Evolutionary conservation across 805 yeast genomes (phyloP).

Genomic region (Ogataea zsoltii): DNA sequence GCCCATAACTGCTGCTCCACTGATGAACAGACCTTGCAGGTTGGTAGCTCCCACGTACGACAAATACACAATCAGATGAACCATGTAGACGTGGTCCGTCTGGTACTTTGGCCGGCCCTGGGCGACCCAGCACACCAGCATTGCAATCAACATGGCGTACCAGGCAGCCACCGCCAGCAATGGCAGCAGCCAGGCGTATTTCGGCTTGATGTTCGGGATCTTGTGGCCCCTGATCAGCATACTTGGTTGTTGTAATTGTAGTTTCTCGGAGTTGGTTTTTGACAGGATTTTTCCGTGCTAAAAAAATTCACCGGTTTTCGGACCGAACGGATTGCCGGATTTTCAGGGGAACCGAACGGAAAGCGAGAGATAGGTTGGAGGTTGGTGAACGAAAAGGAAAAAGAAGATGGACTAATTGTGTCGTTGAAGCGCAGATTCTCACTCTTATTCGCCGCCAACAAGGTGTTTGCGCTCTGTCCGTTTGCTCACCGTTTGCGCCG

Average conservation of each 20-base stretch:
- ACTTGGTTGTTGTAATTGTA: not conserved
- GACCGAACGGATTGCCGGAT: not conserved
- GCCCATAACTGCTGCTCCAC: conserved; percentile 78
- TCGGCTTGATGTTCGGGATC: conserved; percentile 30
- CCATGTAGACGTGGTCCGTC: conserved; percentile 49
- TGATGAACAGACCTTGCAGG: conserved; percentile 79
- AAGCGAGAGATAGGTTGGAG: too few species aligned
- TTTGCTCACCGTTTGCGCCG: not conserved
- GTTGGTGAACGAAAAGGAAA: too few species aligned
- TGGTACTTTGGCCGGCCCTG: conserved; percentile 76
- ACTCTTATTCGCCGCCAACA: too few species aligned
- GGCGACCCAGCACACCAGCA: conserved; percentile 74
- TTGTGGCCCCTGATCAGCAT: conserved; percentile 10
- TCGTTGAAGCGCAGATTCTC: too few species aligned
- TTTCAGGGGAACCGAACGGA: too few species aligned
- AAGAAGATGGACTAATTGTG: too few species aligned
- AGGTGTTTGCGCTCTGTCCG: too few species aligned
- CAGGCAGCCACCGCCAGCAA: conserved; percentile 66
- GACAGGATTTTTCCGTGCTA: not conserved
- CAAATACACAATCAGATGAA: conserved; percentile 54
- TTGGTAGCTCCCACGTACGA: conserved; percentile 89
- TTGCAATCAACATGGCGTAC: conserved; percentile 89
- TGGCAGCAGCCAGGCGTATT: conserved; percentile 49
- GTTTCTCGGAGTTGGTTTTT: not conserved
- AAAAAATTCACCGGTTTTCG: not conserved